Conservation (phyloP, 768 basidiomycete genomes). For the Termitomyces bulborhizus region DNA sequence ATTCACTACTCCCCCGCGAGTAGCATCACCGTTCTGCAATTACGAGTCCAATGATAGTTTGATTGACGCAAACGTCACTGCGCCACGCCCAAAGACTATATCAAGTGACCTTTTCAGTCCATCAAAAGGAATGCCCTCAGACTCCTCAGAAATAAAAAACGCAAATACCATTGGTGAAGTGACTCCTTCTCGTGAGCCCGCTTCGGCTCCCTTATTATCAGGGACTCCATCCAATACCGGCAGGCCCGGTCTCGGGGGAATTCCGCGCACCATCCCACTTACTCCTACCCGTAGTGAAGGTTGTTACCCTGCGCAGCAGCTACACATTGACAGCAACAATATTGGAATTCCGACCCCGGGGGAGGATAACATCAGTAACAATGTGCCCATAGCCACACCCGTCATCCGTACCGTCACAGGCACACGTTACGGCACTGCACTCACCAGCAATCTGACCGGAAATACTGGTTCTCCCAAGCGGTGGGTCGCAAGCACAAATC, state of each 20-base stretch:
- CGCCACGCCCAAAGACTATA: slow-evolving; percentile 21
- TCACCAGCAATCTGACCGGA: slow-evolving; percentile 34
- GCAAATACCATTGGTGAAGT: neutral
- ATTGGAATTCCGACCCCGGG: neutral
- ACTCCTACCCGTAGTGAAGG: slow-evolving; percentile 25
- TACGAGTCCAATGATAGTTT: slow-evolving; percentile 2
- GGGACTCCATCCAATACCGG: slow-evolving; percentile 36
- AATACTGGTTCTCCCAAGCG: slow-evolving; percentile 38
- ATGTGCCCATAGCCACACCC: slow-evolving; percentile 14
- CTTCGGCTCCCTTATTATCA: neutral
- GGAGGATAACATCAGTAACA: slow-evolving; percentile 8
- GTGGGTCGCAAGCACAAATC: slow-evolving; percentile 41
- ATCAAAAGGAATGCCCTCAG: neutral
- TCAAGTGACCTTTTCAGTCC: slow-evolving; percentile 13
- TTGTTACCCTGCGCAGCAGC: slow-evolving; percentile 1
- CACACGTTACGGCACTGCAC: slow-evolving; percentile 57
- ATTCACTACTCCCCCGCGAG: slow-evolving; percentile 21
- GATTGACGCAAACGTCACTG: neutral
- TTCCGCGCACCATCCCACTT: slow-evolving; percentile 53
- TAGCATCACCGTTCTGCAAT: slow-evolving; percentile 22
- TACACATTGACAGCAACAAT: slow-evolving; percentile 17
- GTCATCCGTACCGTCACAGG: slow-evolving; percentile 45
- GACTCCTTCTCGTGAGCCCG: neutral
- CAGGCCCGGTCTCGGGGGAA: slow-evolving; percentile 35
- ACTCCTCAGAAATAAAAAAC: neutral